Conservation (phyloP, 1,284 basidiomycete genomes). For the Ceratobasidium sp. region DNA sequence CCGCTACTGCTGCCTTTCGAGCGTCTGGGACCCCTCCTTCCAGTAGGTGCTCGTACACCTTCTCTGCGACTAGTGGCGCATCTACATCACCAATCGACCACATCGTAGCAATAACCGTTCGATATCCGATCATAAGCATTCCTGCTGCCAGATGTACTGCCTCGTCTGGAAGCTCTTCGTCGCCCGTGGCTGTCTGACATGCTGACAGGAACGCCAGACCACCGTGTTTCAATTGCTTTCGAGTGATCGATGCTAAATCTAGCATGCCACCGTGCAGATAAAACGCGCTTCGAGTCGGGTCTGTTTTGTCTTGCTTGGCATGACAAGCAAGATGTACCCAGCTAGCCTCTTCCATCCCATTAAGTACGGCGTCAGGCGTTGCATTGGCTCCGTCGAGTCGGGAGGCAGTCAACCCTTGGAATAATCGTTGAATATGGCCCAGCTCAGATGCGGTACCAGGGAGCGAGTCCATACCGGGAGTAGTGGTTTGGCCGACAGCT, state of each 20-base stretch:
- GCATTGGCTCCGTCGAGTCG: neutral
- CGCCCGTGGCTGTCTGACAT: slow-evolving; percentile 27
- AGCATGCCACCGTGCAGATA: neutral
- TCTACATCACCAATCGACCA: slow-evolving; percentile 3
- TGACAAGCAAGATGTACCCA: slow-evolving; percentile 15
- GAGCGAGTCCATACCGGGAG: neutral
- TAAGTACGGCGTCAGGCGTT: neutral
- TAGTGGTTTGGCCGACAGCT: neutral
- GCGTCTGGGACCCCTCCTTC: neutral
- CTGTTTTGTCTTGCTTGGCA: neutral
- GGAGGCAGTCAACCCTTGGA: neutral
- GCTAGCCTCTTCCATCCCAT: neutral
- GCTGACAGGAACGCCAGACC: slow-evolving; percentile 5
- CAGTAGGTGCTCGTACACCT: neutral
- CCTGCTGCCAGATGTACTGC: slow-evolving; percentile 40
- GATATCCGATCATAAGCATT: slow-evolving; percentile 45
- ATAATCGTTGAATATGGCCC: neutral
- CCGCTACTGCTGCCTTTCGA: neutral
- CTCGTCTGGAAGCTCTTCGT: slow-evolving; percentile 43
- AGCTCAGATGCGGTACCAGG: neutral
- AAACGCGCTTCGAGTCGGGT: neutral
- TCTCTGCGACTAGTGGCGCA: neutral
- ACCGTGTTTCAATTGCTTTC: neutral
- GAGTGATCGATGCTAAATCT: neutral
- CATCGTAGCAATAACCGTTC: neutral